phyloP scores from a whole-genome alignment of 768 basidiomycete species.

The Chiua virens region DNA sequence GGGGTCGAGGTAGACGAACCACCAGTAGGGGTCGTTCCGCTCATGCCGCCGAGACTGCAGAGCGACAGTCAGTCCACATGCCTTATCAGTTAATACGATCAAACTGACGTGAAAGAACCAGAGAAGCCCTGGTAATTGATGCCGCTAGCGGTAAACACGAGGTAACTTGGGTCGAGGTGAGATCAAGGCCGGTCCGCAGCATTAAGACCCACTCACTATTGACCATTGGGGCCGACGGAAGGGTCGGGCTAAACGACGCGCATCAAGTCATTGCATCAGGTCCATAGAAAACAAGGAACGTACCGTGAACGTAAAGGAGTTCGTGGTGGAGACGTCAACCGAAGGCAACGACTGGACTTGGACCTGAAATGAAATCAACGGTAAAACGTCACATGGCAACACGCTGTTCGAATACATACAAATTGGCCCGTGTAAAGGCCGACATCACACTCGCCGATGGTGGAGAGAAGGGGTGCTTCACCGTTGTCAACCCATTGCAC shows the following conservation, averaged over 20 bases:
- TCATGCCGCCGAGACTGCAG: slow-evolving; percentile 56
- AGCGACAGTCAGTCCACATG: slow-evolving; percentile 2
- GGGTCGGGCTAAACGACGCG: slow-evolving; percentile 47
- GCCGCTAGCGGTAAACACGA: slow-evolving; percentile 51
- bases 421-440: slow-evolving; percentile 58
- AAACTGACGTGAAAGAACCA: slow-evolving; percentile 53
- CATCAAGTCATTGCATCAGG: neutral
- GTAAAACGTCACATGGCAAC: neutral
- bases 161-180: slow-evolving; percentile 45
- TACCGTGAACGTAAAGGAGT: slow-evolving; percentile 59
- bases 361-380: slow-evolving; percentile 34
- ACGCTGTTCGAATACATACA: slow-evolving; percentile 36
- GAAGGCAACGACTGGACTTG: slow-evolving; percentile 58
- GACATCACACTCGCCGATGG: slow-evolving; percentile 53
- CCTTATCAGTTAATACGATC: neutral
- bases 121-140: slow-evolving; percentile 46
- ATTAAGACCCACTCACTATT: slow-evolving; percentile 47
- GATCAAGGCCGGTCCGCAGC: neutral
- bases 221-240: slow-evolving; percentile 50
- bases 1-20: slow-evolving; percentile 19
- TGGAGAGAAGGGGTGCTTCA: slow-evolving; percentile 41
- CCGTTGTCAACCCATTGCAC: slow-evolving; percentile 71
- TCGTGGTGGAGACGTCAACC: slow-evolving; percentile 48
- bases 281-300: slow-evolving; percentile 10
- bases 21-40: slow-evolving; percentile 43